Percentiles rank a stretch among this genome's conserved stretches.
phyloP scores from a whole-genome alignment of 2,329 filamentous ascomycete species.

The Colletotrichum gigasporum region DNA sequence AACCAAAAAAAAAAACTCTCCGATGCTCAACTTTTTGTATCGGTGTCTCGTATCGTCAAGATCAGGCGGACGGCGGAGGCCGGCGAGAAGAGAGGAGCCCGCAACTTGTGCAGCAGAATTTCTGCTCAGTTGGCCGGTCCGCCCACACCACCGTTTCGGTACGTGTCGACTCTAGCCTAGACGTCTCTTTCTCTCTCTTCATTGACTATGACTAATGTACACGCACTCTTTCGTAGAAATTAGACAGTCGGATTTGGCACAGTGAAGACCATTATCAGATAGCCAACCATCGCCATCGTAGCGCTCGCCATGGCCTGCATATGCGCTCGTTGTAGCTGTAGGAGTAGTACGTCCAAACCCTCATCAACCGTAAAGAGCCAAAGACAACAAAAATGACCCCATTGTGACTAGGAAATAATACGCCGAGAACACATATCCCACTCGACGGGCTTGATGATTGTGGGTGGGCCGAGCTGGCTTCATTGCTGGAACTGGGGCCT shows the following conservation, averaged over 20 bases:
- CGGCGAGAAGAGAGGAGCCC: neutral
- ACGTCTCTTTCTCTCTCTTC: neutral
- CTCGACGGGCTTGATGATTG: neutral
- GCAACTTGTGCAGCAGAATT: neutral
- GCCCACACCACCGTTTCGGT: neutral
- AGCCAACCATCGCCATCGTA: slow-evolving; percentile 2
- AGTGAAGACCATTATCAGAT: neutral
- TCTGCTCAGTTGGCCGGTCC: neutral
- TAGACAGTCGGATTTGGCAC: slow-evolving; percentile 21
- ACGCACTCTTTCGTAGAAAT: neutral
- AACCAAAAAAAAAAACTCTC: no score
- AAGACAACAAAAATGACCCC: neutral
- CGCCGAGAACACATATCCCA: neutral
- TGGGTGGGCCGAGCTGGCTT: slow-evolving; percentile 8
- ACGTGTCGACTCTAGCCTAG: neutral
- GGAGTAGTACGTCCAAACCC: neutral
- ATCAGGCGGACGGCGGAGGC: neutral
- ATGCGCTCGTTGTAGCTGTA: neutral
- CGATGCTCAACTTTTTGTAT: neutral
- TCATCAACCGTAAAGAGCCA: neutral
- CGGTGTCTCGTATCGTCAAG: neutral
- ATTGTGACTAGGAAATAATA: neutral
- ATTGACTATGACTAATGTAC: neutral
- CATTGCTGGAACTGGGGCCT: slow-evolving; percentile 44
- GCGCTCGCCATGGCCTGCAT: slow-evolving; percentile 24